phyloP scores from a whole-genome alignment of 2,329 filamentous ascomycete species.

The Macroventuria anomochaeta region DNA sequence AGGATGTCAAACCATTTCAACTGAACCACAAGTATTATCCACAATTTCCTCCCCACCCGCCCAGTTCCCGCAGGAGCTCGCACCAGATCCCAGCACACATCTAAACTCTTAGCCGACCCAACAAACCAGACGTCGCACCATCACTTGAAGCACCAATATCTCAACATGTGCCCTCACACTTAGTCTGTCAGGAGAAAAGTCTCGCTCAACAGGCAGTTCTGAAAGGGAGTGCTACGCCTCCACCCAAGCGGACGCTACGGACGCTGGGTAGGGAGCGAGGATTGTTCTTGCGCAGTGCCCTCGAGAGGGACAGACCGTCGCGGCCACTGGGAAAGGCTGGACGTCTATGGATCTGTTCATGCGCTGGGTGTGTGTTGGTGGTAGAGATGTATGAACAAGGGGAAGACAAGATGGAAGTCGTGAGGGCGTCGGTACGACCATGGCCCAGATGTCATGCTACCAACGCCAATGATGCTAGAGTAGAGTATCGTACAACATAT shows the following conservation, averaged over 20 bases:
- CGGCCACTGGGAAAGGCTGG: neutral
- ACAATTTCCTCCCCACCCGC: no score
- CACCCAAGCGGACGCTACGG: conserved; percentile 29
- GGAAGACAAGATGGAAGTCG: neutral
- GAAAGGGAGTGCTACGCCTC: conserved; percentile 33
- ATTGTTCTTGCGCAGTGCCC: conserved; percentile 15
- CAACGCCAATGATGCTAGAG: conserved; percentile 4
- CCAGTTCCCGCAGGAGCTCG: no score
- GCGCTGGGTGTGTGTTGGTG: neutral
- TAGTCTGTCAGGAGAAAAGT: conserved; percentile 46
- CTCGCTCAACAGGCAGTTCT: conserved; percentile 45
- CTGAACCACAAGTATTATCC: no score
- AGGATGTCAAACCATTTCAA: no score
- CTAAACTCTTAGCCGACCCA: no score
- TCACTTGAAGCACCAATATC: no score
- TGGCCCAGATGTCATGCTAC: neutral
- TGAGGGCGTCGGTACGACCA: neutral
- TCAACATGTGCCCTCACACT: conserved; percentile 41
- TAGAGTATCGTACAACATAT: conserved; percentile 10
- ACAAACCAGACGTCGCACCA: no score
- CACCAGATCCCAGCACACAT: no score
- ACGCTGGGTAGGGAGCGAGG: neutral
- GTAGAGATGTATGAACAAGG: neutral
- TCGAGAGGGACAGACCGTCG: conserved; percentile 3
- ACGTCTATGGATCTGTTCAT: conserved; percentile 10